Base-by-base conservation (phyloP, 768 basidiomycete species). In the Tylopilus balloui region DNA sequence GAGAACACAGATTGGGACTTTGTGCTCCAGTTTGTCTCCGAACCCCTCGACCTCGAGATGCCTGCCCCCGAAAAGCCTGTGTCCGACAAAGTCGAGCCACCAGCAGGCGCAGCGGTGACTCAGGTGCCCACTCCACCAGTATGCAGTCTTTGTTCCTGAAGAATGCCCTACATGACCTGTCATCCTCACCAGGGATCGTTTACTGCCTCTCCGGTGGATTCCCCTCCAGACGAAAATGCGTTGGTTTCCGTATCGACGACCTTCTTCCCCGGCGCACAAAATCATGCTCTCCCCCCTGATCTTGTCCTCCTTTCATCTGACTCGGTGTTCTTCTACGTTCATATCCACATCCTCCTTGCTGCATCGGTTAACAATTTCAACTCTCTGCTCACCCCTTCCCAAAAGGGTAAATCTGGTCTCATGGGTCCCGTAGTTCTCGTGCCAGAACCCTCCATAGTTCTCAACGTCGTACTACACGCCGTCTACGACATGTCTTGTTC, bases 281-380 rank as follows among this genome's bases (percentile, higher is more conserved):
- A 77, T 52, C 72, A 78, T 29, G 58, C 77, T 0, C 63, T 75
- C n/a, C 72, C 74, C 1, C 80, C 85, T 1, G 84, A 92, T 62
- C 56, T 81, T 37, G 73, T 85, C 56, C 68, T 89, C 42, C 69
- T 89, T 47, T 83, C 87, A 3, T 75, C 80, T 24, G 90, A 92
- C 60, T 76, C 78, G 15, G 87, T 92, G 34, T 88, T 89, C 67
- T 92, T 92, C 75, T 91, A 91, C 60, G 83, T 84, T 6, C 87
- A 91, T 63, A 70, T 74, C 0, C 70, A 79, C 36, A 58, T 79
- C 44, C 70, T 92, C 36, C 72, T 85, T 28, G 60, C 67, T 3
- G 75, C 72, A 11, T 92, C 90, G 12, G 68, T 71, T 27, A 92
- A 89, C 54, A 69, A 66, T 12, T 90, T 91, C 67, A 74, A 77